Base-by-base conservation (phyloP, 2,329 filamentous ascomycete genomes). In the Cytospora mali region DNA sequence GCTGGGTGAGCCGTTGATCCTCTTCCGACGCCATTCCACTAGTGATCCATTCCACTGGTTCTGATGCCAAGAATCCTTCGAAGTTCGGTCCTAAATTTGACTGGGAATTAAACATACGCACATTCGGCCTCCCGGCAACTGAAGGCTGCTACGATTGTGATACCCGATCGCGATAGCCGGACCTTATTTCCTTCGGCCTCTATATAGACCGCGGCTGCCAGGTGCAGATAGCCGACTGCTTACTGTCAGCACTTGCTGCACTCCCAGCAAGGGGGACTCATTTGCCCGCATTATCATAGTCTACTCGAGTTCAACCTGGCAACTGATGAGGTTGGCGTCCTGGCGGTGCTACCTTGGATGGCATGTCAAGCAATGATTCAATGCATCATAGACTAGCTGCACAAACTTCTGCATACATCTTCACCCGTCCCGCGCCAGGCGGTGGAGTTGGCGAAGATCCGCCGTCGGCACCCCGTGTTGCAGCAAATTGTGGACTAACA, bases 31-130 rank as follows among this genome's bases (percentile, higher is more conserved):
- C 59, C 49, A 49, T 31, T 23, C 42, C 42, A 49, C 55, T 64
- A 61, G 59, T 49, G 62, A 62, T 46, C 62, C 62, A 62, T 52
- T 33, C 59, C 54, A 57, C 51, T 62, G 62, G 62, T 59, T 57
- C 55, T 42, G 62, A 49, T 55, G 55, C 62, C 62, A 64, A 58
- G 55, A 53, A 23, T 23, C 29, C 5, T 27, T 27, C 46, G 51
- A 35, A 21, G 21, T 28, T 48, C 16, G 35, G 35, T 3, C 39
- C 58, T 33, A 21, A 23, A 25, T 21, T 54, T 48, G 50, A 7
- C 58, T 13, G 25, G 31, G 50, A 42, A 50, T 35, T n/a, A 25
- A 35, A 27, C n/a, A 33, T 48, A 21, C 27, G 31, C 53, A 54
- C 35, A 46, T 50, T 62, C 52, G 54, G 35, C 25, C 23, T 27